Conservation (phyloP, 345 rosid species). For the Erucastrum elatum region DNA sequence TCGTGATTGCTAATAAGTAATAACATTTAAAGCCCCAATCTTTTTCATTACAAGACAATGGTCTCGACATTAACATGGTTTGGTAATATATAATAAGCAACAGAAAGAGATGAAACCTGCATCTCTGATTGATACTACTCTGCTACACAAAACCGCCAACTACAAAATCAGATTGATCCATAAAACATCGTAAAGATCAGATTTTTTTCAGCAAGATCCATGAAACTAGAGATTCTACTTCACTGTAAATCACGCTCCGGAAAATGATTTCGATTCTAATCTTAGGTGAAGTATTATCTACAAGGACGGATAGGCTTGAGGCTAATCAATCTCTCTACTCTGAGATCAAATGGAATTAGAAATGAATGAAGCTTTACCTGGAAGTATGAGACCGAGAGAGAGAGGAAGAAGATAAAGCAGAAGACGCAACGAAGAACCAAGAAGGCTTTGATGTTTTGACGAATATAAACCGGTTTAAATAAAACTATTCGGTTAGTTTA, state of each 20-base stretch:
- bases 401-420: not conserved
- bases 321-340: not conserved
- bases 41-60: not conserved
- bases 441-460: not conserved
- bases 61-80: not conserved
- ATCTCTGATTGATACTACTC: slow-evolving; percentile 20
- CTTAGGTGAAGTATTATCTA: not conserved
- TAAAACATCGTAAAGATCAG: not conserved
- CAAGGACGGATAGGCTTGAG: not conserved
- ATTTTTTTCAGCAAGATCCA: not conserved
- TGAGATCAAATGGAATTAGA: not conserved
- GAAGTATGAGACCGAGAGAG: not conserved
- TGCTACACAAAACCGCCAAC: not conserved
- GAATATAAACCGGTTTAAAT: not conserved
- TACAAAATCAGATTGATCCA: not conserved
- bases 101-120: slow-evolving; percentile 8
- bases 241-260: not conserved
- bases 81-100: not conserved
- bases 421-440: not conserved
- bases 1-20: slow-evolving; percentile 64
- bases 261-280: too few species aligned
- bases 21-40: not conserved
- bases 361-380: not conserved
- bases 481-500: too few species aligned
- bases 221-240: not conserved